These are phyloP conservation scores for Macrophomina tecta DNA, from an alignment of 2,329 filamentous ascomycete species.

Conservation along the genomic window DNA sequence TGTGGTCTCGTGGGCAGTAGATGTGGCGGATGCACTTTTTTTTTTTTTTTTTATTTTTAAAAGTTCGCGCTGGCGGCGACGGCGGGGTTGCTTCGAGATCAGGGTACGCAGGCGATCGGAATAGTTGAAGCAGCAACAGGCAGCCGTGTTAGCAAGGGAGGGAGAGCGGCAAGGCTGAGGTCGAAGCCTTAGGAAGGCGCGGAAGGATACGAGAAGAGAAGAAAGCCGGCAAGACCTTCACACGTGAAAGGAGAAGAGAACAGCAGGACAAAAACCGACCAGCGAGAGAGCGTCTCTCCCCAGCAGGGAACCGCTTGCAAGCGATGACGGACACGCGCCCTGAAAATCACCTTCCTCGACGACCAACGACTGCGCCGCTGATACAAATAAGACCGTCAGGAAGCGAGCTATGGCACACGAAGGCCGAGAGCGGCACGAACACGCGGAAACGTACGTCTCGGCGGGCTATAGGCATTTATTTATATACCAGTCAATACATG, in stretches of 20 bases:
- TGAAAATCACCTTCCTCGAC: neutral
- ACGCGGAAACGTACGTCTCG: neutral
- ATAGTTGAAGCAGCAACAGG: neutral
- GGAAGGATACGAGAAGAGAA: neutral
- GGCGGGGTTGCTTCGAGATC: neutral
- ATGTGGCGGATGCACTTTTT: neutral
- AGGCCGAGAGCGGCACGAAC: neutral
- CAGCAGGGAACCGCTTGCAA: too few species aligned
- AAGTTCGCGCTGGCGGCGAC: too few species aligned
- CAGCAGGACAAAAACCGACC: neutral
- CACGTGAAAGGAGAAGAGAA: neutral
- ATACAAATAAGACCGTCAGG: neutral
- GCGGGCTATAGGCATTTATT: constrained; percentile 3
- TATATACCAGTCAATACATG: neutral
- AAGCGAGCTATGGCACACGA: neutral
- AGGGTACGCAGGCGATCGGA: neutral
- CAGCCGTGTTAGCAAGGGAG: neutral
- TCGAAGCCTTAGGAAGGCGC: neutral
- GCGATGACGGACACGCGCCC: neutral
- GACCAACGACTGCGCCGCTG: neutral
- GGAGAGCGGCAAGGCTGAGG: neutral
- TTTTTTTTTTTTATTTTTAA: neutral
- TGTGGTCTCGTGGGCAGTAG: neutral
- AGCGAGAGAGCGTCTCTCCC: neutral
- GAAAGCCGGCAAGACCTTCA: neutral